These are phyloP conservation scores for Apophysomyces elegans DNA, from an alignment of 371 early-diverging fungal species.

Conservation along the genomic window DNA sequence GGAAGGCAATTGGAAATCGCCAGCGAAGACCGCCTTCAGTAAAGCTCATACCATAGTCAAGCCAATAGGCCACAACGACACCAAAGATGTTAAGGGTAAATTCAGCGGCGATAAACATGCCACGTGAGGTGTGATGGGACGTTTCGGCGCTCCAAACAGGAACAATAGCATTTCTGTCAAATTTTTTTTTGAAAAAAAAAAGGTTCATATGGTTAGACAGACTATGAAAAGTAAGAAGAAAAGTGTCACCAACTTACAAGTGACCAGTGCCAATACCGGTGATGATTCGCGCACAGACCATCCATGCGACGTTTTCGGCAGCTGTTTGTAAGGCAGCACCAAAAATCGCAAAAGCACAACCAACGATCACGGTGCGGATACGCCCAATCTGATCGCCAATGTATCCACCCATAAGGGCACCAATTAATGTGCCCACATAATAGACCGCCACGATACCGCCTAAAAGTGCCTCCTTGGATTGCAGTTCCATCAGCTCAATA, in stretches of 20 bases:
- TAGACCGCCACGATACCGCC: slow-evolving; percentile 53
- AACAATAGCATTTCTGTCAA: slow-evolving; percentile 43
- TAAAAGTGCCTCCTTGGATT: slow-evolving; percentile 38
- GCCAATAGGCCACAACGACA: slow-evolving; percentile 51
- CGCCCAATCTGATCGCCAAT: slow-evolving; percentile 48
- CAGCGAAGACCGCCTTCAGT: slow-evolving; percentile 43
- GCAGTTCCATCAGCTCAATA: slow-evolving; percentile 40
- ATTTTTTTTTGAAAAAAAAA: no score
- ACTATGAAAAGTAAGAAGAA: no score
- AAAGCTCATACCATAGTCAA: slow-evolving; percentile 43
- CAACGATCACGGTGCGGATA: slow-evolving; percentile 41
- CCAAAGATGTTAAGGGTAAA: slow-evolving; percentile 52
- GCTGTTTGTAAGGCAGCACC: slow-evolving; percentile 48
- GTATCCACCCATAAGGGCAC: slow-evolving; percentile 48
- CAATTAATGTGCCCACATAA: slow-evolving; percentile 43
- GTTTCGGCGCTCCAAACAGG: slow-evolving; percentile 53
- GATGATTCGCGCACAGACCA: slow-evolving; percentile 49
- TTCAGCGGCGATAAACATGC: slow-evolving; percentile 46
- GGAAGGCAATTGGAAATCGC: slow-evolving; percentile 50
- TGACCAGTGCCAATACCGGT: slow-evolving; percentile 53
- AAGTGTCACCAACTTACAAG: slow-evolving; percentile 27
- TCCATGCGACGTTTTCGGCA: slow-evolving; percentile 47
- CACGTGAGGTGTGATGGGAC: slow-evolving; percentile 42
- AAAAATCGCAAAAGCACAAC: slow-evolving; percentile 36
- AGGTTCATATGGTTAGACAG: no score